These are phyloP conservation scores for Spirogloea muscicola DNA, from an alignment of 139 green algal genomes.

Conservation along the genomic window DNA sequence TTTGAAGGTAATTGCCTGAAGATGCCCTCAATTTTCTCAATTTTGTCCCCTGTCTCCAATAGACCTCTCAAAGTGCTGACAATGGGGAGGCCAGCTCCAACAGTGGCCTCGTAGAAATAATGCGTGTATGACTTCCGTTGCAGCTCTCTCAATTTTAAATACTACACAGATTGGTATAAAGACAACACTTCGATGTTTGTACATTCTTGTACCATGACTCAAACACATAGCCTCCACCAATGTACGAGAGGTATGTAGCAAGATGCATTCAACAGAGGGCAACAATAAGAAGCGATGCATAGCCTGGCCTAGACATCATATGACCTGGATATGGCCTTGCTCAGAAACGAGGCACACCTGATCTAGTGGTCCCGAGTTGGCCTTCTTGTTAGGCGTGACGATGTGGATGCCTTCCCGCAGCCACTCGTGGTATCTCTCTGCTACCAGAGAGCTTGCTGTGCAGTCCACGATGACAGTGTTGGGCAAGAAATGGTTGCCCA, in stretches of 20 bases:
- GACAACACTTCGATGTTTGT: too few species aligned
- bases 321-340: too few species aligned
- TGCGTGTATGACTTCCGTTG: conserved; percentile 88
- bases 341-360: conserved; percentile 25
- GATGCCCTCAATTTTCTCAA: conserved; percentile 71
- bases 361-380: conserved; percentile 74
- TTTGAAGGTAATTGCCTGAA: conserved; percentile 58
- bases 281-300: too few species aligned
- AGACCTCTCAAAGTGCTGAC: conserved; percentile 88
- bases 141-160: conserved; percentile 71
- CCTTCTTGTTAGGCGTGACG: conserved; percentile 83
- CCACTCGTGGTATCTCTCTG: conserved; percentile 64
- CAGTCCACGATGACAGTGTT: conserved; percentile 93
- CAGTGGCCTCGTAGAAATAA: conserved; percentile 90
- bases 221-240: too few species aligned
- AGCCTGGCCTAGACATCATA: too few species aligned
- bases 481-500: conserved; percentile 67
- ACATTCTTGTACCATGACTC: too few species aligned
- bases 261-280: too few species aligned
- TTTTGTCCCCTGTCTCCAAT: conserved; percentile 79
- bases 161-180: too few species aligned
- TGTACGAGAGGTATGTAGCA: too few species aligned
- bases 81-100: conserved; percentile 89
- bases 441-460: conserved; percentile 74
- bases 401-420: conserved; percentile 71